Evolutionary conservation across 164 flowering plant species (phyloP), one percentile per base, ranked within the genome.

Genomic region (Magnolia changhungtana): DNA sequence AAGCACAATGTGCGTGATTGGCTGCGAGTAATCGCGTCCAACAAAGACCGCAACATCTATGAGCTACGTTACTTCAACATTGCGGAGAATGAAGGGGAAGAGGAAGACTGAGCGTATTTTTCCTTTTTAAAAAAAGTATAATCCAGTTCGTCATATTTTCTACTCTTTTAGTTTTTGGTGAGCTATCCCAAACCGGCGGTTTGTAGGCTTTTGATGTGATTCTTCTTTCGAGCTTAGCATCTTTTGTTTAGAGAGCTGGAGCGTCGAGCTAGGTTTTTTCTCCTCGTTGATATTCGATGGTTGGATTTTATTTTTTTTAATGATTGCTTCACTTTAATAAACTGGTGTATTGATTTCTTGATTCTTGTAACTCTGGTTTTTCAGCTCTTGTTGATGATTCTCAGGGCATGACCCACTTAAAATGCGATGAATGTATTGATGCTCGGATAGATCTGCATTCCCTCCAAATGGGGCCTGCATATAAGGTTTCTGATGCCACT

Each of bases 11-110:
- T 90, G 61, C 72, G 91, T 3, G 93, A 91, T 79, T 91, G 96
- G 96, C 91, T 91, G 21, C 82, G 93, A 14, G 93, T 90, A 75
- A 88, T 91, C 75, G 84, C 95, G 7, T 84, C 93, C 74, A 90
- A 91, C 91, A 91, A 91, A 71, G 92, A 90, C 24, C 71, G 93
- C 1, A 87, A 84, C 71, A 78, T 90, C 13, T 91, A 91, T 76
- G 93, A 90, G 80, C 81, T 90, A 18, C 82, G 96, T 70, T 91
- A 90, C 92, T 91, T 91, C 88, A 91, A 89, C 83, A 91, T 91
- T 78, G 91, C 92, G 8, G 93, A 91, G 85, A 88, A 89, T 58
- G 93, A 91, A 78, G 93, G 84, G 0, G 93, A 89, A 79, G 92
- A 89, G 51, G 96, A 91, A 73, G 80, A 72, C 51, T 78, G 65